Evolutionary conservation across 257 asterid genomes (phyloP), one percentile per base, ranked within the genome.

Genomic region (Euphrasia confusa): DNA sequence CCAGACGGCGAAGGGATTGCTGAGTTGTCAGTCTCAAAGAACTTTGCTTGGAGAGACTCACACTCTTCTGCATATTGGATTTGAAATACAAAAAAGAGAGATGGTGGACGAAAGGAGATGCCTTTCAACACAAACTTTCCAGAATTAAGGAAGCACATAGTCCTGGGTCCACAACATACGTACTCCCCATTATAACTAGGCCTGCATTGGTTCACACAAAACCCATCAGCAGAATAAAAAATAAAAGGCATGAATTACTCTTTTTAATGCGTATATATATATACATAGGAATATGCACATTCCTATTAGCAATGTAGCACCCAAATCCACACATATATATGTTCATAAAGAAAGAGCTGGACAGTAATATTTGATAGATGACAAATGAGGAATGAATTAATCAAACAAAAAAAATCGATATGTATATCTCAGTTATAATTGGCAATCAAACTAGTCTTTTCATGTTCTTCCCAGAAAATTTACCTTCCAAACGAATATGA

Each of bases 1-100:
- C 97, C 60, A 93, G 73, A 63, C 89, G 89, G 56, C 90, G 96
- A 73, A 89, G 96, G 69, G 99, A 85, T 73, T 83, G 94, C 78
- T 84, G 95, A 57, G 97, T 75, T 50, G 80, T 65, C 69, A 83
- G 64, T 76, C 82, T 85, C 82, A 84, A 74, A 66, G 99, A 89
- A 77, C 71, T 84, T 63, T 75, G 82, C 84, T 77, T 84, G 54
- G 93, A 75, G 63, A 80, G 86, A 82, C 64, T 86, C 68, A 72
- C 87, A 74, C 79, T 76, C 68, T 85, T 84, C 90, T 83, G 89
- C 96, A 89, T 89, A 66, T 74, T 72, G 75, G 65, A 7, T 60
- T 67, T 72, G 1, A 48, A 49, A 58, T 18, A 53, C 68, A 67
- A 61, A 52, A 68, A 55, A 40, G 61, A 27, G 44, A 11, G 5